Evolutionary conservation across 257 asterid species (phyloP), one percentile per base, ranked within the genome.

Genomic region (Pogostemon cablin): DNA sequence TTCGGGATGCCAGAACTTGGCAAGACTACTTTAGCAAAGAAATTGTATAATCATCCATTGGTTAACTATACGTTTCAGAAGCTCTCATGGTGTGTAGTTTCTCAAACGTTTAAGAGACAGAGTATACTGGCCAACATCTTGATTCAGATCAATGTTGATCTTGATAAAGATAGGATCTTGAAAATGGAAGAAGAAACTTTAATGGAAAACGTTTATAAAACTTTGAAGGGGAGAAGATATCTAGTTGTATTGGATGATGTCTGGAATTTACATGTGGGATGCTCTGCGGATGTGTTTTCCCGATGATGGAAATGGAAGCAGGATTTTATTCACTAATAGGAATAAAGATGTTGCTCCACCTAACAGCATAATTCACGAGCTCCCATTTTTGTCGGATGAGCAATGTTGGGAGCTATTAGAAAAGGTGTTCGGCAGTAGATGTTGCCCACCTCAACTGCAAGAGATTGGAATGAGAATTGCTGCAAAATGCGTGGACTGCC

Each of bases 221-320:
- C 17, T 47, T 76, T 78, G 15, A 70, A 10, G 39, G 65, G 79
- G 7, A 61, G 71, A 54, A 71, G 79, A 61, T 85, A 70, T 64
- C 67, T 85, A 0, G 40, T 85, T 39, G 71, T 85, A 0, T 11
- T 80, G 43, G 90, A 82, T 75, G 90, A 85, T 77, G 9, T 85
- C 4, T 82, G 90, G 86, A 5, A 48, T 41, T 17, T 68, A 5
- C 7, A 8, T 5, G 76, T 81, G 82, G 86, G 11, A 69, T 47
- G 81, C 44, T 35, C 2, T 76, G 47, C 46, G 9, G 9, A 35
- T 0, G 7, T 35, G 0, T 62, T 78, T 40, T 60, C 83, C 83
- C 0, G 71, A 78, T 42, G 66, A 75, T 42, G 8, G 3, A 25
- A 66, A 56, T 7, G 78, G 88, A 54, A 84, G 86, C n/a, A 73